Evolutionary conservation across 805 yeast species (phyloP).

Genomic region (Candida xyloterini): DNA sequence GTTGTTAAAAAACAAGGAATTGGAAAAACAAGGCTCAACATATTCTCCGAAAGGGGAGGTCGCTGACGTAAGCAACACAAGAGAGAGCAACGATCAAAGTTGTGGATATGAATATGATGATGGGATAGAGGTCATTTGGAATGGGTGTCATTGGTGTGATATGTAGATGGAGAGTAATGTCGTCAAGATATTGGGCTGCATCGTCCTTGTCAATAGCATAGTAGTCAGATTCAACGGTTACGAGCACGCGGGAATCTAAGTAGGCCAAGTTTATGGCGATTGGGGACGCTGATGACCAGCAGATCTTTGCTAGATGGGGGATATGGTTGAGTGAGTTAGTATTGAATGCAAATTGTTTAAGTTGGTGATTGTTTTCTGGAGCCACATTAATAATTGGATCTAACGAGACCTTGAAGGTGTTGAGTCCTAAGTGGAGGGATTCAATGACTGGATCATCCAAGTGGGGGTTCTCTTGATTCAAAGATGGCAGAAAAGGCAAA

Average conservation of each 20-base stretch:
- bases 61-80: constrained; percentile 5
- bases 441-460: background rate
- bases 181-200: constrained; percentile 9
- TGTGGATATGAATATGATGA: constrained; percentile 9
- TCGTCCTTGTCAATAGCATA: constrained; percentile 13
- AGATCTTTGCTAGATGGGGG: constrained; percentile 10
- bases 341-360: background rate
- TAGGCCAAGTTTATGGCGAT: constrained; percentile 13
- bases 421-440: constrained; percentile 3
- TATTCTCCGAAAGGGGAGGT: constrained; percentile 6
- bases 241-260: constrained; percentile 2
- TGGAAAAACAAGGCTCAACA: constrained; percentile 12
- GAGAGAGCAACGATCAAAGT: constrained; percentile 8
- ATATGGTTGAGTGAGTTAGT: background rate
- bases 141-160: constrained; percentile 10
- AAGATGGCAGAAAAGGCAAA: constrained; percentile 7
- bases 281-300: constrained; percentile 31
- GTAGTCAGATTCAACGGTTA: constrained; percentile 21
- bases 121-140: constrained; percentile 10
- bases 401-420: constrained; percentile 9
- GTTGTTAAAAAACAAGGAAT: constrained; percentile 9
- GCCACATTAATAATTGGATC: constrained; percentile 9
- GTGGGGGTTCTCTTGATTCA: background rate
- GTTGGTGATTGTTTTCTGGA: constrained; percentile 16
- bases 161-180: constrained; percentile 17